Percentiles rank a stretch among this genome's conserved stretches.
These are phyloP conservation scores for Daedaleopsis nitida DNA, from an alignment of 768 basidiomycete species.

Conservation along the genomic window DNA sequence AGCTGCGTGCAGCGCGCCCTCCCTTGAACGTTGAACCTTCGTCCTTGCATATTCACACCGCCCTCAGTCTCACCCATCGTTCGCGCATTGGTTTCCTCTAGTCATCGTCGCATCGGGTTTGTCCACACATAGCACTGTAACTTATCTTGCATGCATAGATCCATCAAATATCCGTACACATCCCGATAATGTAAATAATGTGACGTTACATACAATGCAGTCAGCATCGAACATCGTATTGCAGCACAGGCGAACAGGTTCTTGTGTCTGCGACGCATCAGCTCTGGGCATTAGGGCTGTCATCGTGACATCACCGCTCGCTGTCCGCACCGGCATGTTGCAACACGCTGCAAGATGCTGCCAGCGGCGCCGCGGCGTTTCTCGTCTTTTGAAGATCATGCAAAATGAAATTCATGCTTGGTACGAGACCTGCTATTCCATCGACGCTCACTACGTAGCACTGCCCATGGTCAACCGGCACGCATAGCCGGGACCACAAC, in stretches of 20 bases:
- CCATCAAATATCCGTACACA: slow-evolving; percentile 1
- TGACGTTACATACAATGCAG: no score
- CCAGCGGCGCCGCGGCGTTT: no score
- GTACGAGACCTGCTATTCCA: no score
- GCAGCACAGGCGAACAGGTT: background rate
- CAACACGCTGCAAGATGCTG: no score
- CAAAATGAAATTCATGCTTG: no score
- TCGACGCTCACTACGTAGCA: background rate
- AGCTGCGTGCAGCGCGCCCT: background rate
- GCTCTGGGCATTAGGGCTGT: background rate
- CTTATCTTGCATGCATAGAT: slow-evolving; percentile 4
- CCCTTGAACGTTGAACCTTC: background rate
- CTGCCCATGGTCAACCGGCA: no score
- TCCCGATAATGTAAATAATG: background rate
- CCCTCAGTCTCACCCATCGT: background rate
- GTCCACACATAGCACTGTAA: slow-evolving; percentile 9
- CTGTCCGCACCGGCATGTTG: background rate
- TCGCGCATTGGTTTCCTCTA: background rate
- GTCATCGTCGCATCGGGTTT: background rate
- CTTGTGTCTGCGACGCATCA: background rate
- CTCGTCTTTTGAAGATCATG: no score
- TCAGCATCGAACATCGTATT: background rate
- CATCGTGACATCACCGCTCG: background rate
- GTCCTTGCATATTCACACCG: background rate
- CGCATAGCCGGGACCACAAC: no score